A percentile compares a stretch with the other conserved stretches of the same genome.
phyloP scores from a whole-genome alignment of 345 rosid species.

The Diplotaxis tenuifolia region DNA sequence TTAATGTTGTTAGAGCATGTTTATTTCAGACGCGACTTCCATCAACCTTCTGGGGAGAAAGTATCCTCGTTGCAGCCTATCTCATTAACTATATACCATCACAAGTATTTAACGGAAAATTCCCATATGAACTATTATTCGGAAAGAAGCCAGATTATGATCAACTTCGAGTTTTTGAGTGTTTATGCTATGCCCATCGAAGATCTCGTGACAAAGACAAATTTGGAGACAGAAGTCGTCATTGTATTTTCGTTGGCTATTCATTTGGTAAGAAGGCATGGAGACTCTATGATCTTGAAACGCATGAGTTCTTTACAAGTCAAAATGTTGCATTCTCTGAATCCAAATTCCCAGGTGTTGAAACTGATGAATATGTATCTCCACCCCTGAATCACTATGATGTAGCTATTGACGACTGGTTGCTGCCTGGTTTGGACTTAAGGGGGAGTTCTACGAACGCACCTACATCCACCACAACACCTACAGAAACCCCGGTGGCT shows the following conservation, averaged over 20 bases:
- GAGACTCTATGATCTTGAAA: not conserved
- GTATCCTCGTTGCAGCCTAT: not conserved
- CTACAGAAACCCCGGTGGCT: too few relatives aligned
- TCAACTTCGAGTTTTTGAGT: not conserved
- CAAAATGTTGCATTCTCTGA: too few relatives aligned
- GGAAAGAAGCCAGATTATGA: not conserved
- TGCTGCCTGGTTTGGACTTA: too few relatives aligned
- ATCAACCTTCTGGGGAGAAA: not conserved
- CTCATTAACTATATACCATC: not conserved
- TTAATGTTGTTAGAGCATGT: too few relatives aligned
- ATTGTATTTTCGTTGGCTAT: not conserved
- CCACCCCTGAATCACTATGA: too few relatives aligned
- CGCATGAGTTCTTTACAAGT: not conserved
- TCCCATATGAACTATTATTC: not conserved
- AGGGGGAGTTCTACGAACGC: too few relatives aligned
- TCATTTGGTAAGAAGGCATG: not conserved
- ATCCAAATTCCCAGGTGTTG: too few relatives aligned
- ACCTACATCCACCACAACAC: too few relatives aligned
- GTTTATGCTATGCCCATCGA: not conserved
- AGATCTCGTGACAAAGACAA: not conserved
- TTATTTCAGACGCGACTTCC: not conserved
- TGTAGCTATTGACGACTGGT: too few relatives aligned
- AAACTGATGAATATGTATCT: too few relatives aligned
- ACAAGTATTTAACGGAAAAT: not conserved
- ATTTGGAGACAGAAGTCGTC: too few relatives aligned